These are phyloP conservation scores for Fusarium oxysporum DNA, from an alignment of 2,329 filamentous ascomycete genomes.

Conservation along the genomic window DNA sequence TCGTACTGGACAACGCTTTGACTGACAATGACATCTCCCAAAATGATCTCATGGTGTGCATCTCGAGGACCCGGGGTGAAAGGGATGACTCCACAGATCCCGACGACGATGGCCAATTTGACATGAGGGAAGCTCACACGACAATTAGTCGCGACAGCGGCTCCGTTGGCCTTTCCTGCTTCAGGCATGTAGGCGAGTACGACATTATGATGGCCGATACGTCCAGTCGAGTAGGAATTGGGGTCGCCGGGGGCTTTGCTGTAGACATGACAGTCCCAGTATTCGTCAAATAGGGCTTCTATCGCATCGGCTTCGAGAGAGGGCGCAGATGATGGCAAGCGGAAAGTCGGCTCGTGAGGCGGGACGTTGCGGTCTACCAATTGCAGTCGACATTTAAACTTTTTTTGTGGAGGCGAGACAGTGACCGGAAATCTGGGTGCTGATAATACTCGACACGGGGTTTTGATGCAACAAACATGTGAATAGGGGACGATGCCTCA, in stretches of 20 bases:
- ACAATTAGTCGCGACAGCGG: conserved; percentile 42
- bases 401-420: background rate
- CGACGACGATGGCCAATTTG: conserved; percentile 51
- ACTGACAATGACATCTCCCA: background rate
- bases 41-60: background rate
- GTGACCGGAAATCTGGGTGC: background rate
- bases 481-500: background rate
- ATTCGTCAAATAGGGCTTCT: conserved; percentile 34
- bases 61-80: background rate
- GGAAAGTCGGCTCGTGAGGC: background rate
- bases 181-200: conserved; percentile 44
- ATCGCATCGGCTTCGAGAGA: conserved; percentile 45
- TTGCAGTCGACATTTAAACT: background rate
- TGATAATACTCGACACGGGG: background rate
- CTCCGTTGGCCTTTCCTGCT: conserved; percentile 48
- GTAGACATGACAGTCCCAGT: conserved; percentile 10
- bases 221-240: conserved; percentile 47
- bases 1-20: background rate
- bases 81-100: conserved; percentile 54
- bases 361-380: background rate
- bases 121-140: conserved; percentile 49
- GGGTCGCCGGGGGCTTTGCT: conserved; percentile 40
- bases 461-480: background rate
- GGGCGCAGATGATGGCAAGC: conserved; percentile 45
- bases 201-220: conserved; percentile 43